phyloP scores from a whole-genome alignment of 441 rosid species.

The Viola pubescens region DNA sequence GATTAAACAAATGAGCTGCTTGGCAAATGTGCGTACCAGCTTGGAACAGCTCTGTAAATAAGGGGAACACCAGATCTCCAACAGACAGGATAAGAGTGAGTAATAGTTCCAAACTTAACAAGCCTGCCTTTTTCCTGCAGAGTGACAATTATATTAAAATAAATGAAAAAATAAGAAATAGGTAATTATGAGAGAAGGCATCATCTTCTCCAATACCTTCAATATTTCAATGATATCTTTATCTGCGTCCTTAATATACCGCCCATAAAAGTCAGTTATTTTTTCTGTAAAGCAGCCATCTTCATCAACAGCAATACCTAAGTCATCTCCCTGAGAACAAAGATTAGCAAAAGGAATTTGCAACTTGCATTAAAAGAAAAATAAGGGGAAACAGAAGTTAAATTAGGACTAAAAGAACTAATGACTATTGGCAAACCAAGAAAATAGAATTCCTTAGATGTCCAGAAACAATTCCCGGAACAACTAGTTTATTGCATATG shows the following conservation, averaged over 20 bases:
- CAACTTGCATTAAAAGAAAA: neutral
- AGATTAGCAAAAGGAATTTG: neutral
- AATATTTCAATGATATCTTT: slow-evolving; percentile 79
- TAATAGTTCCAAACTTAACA: slow-evolving; percentile 74
- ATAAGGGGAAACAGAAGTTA: too few species aligned
- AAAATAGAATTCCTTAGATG: too few species aligned
- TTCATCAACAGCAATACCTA: slow-evolving; percentile 91
- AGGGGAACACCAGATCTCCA: slow-evolving; percentile 98
- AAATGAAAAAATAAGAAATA: too few species aligned
- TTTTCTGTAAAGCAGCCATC: slow-evolving; percentile 86
- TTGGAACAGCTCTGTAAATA: slow-evolving; percentile 95
- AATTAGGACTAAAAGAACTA: too few species aligned
- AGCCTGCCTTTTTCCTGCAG: slow-evolving; percentile 88
- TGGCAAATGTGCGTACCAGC: slow-evolving; percentile 49
- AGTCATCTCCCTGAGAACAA: slow-evolving; percentile 55
- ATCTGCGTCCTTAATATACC: slow-evolving; percentile 91
- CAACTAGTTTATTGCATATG: too few species aligned
- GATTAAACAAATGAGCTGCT: too few species aligned
- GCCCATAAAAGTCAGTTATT: slow-evolving; percentile 65
- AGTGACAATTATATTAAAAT: neutral
- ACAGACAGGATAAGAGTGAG: slow-evolving; percentile 88
- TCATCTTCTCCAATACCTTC: slow-evolving; percentile 39
- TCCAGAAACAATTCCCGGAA: too few species aligned
- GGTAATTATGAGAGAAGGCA: too few species aligned
- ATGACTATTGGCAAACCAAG: neutral